Base-by-base conservation (phyloP, 2,329 filamentous ascomycete species). In the Salinomyces thailandicus region DNA sequence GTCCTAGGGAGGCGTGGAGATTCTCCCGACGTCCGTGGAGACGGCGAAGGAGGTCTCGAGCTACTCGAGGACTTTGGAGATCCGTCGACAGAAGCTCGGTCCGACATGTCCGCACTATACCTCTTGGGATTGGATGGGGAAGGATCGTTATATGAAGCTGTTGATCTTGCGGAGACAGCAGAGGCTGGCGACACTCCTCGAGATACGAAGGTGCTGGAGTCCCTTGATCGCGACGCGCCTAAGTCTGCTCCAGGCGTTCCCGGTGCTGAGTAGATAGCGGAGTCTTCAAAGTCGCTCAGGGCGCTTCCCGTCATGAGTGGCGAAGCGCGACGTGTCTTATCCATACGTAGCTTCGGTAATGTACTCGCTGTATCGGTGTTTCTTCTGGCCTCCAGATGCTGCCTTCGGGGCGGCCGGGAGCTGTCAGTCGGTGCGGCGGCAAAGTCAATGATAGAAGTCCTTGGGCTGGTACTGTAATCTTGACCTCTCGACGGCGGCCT, bases 31-130 rank as follows among this genome's bases (percentile, higher is more conserved):
- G 43, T 48, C 12, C 38, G 38, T 14, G 49, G 46, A 12, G 46
- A 46, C 16, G 54, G 52, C 4, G 53, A 52, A 1, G 43, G 32
- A 13, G 54, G 48, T 19, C 50, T 43, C 6, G 54, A 57, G 9
- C 40, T 35, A 9, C 41, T 35, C 5, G 40, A 43, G 11, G 54
- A 55, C 8, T 39, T 38, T 47, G 5, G 50, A 46, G 47, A 35
- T 17, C 46, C 48, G 7, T 37, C 36, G 3, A 40, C 36, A 5
- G 29, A 27, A 17, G 18, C 19, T 2, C 36, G 31, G 9, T 40
- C 20, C 2, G 45, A 44, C 4, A 39, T 35, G 11, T 54, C 52
- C 18, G 44, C 36, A 28, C 45, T 51, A 18, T 44, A 24, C 16
- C 45, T 36, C 8, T 48, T 42, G 4, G 50, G 52, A 19, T 24